phyloP scores from a whole-genome alignment of 2,329 filamentous ascomycete species.

The Penicillium thymicola region DNA sequence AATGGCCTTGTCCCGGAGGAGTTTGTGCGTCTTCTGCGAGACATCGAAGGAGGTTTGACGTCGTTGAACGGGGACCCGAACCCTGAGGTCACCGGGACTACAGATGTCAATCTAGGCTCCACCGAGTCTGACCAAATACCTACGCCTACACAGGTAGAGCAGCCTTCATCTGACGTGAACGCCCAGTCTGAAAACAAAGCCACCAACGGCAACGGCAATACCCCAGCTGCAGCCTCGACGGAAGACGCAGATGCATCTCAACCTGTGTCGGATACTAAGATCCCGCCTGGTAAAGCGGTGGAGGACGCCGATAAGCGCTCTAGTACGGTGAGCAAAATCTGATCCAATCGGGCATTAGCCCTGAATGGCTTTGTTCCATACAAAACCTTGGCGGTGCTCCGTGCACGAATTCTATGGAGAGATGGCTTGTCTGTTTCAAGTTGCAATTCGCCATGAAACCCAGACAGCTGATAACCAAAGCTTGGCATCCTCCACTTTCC shows the following conservation, averaged over 20 bases:
- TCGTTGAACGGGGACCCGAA: slow-evolving; percentile 60
- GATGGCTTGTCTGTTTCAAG: slow-evolving; percentile 2
- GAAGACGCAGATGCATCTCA: slow-evolving; percentile 4
- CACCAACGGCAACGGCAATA: slow-evolving; percentile 14
- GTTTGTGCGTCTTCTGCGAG: slow-evolving; percentile 85
- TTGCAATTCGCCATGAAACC: background rate
- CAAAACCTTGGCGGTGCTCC: slow-evolving; percentile 6
- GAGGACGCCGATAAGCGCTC: slow-evolving; percentile 9
- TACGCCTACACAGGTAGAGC: slow-evolving; percentile 32
- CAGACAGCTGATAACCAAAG: slow-evolving; percentile 3
- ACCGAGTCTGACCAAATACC: slow-evolving; percentile 35
- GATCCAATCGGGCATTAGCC: slow-evolving; percentile 3
- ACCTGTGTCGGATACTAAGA: background rate
- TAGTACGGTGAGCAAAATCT: slow-evolving; percentile 16
- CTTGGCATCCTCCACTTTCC: background rate
- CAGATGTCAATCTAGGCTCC: slow-evolving; percentile 54
- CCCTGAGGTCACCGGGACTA: slow-evolving; percentile 43
- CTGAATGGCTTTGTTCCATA: slow-evolving; percentile 12
- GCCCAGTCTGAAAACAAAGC: background rate
- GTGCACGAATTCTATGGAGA: slow-evolving; percentile 1
- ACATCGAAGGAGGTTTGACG: slow-evolving; percentile 87
- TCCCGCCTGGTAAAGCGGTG: background rate
- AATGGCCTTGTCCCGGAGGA: slow-evolving; percentile 94
- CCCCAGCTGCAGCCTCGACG: background rate
- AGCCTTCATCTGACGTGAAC: background rate